Evolutionary conservation across 1,284 basidiomycete genomes (phyloP).

Genomic region (Apiotrichum laibachii): DNA sequence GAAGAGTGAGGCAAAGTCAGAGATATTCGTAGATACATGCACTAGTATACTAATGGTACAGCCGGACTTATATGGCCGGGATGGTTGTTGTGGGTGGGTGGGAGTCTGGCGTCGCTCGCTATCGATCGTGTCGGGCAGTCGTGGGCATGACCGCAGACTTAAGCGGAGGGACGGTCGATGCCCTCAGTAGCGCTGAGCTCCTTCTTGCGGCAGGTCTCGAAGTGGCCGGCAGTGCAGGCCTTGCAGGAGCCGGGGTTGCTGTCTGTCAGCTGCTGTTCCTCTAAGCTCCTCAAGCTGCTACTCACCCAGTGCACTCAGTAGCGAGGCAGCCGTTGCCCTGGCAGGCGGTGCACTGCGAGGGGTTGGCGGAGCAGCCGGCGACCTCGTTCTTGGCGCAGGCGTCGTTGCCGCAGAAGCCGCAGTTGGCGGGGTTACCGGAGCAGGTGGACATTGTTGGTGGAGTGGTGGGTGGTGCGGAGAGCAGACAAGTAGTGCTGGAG

Average conservation of each 20-base stretch:
- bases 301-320: conserved; percentile 47
- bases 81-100: no score
- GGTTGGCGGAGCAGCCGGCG: conserved; percentile 42
- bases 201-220: conserved; percentile 38
- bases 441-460: conserved; percentile 25
- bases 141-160: neutral
- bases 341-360: conserved; percentile 37
- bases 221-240: conserved; percentile 40
- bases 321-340: conserved; percentile 44
- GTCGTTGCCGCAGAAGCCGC: conserved; percentile 27
- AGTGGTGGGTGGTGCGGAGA: neutral
- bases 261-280: conserved; percentile 3
- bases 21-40: no score
- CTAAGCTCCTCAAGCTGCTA: neutral
- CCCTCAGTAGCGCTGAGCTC: conserved; percentile 40
- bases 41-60: no score
- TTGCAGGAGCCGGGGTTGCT: conserved; percentile 45
- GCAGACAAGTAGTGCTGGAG: neutral
- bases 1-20: no score
- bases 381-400: conserved; percentile 43
- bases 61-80: no score
- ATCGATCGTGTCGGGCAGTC: no score
- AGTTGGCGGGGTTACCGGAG: conserved; percentile 48
- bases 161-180: conserved; percentile 34
- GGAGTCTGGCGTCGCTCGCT: no score